A percentile compares a stretch with the other conserved stretches of the same genome.
Evolutionary conservation across 1,284 basidiomycete genomes (phyloP).

Genomic region (Limonomyces culmigenus): DNA sequence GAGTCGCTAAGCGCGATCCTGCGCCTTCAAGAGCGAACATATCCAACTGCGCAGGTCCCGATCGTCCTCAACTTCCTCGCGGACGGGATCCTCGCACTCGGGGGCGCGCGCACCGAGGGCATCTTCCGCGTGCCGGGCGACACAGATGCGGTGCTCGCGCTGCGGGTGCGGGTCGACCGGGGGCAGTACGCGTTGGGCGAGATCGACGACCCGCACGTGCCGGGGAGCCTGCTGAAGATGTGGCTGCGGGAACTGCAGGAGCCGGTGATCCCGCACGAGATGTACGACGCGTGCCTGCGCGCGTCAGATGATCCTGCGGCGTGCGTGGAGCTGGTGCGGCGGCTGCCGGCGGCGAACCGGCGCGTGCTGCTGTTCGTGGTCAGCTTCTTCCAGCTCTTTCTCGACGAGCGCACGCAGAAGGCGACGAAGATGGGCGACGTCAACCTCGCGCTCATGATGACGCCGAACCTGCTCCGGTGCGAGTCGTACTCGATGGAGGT

Average conservation of each 20-base stretch:
- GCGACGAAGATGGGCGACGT: constrained; percentile 78
- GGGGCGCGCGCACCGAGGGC: constrained; percentile 71
- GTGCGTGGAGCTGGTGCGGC: constrained; percentile 57
- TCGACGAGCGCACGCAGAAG: constrained; percentile 53
- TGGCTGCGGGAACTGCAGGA: constrained; percentile 85
- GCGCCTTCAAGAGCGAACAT: constrained; percentile 68
- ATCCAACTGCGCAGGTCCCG: constrained; percentile 71
- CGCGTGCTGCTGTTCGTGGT: constrained; percentile 75
- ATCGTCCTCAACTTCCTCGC: constrained; percentile 86
- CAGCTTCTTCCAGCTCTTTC: constrained; percentile 79
- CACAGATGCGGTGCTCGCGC: constrained; percentile 65
- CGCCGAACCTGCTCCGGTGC: constrained; percentile 75
- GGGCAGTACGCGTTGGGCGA: constrained; percentile 81
- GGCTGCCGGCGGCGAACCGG: constrained; percentile 69
- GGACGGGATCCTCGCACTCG: constrained; percentile 76
- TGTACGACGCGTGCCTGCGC: constrained; percentile 76
- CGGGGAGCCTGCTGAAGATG: constrained; percentile 77
- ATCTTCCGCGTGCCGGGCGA: constrained; percentile 88
- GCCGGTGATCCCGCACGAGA: constrained; percentile 72
- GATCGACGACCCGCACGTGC: constrained; percentile 76
- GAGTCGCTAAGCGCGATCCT: constrained; percentile 75
- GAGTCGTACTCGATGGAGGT: constrained; percentile 68
- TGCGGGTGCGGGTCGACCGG: constrained; percentile 77
- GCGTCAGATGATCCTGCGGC: constrained; percentile 47
- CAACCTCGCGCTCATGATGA: constrained; percentile 71